Evolutionary conservation across 139 green algal species (phyloP), one percentile per base, ranked within the genome.

Genomic region (Chlamydomonas sphaeroides): DNA sequence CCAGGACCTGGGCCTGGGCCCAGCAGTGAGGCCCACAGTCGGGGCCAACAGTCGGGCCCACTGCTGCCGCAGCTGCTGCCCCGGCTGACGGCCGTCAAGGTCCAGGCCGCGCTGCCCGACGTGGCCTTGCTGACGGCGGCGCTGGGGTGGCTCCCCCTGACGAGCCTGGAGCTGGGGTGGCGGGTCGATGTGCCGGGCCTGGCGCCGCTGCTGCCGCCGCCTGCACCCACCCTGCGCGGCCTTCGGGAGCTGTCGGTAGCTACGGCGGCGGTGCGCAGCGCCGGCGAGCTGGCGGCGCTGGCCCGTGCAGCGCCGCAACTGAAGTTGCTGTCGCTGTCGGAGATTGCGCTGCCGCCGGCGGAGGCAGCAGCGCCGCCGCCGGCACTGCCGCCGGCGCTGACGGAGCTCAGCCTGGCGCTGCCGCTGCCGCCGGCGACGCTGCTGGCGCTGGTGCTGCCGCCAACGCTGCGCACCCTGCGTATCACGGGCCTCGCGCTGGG

Each of bases 111-210:
- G 33, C n/a, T 78, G 48, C 48, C 69, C 20, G 8, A 35, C 20
- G 26, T 78, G 33, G 20, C 23, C 32, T 1, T 1, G 18, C 69
- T 78, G 69, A 17, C 33, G 33, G 69, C n/a, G 32, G 49, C 35
- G 69, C 69, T 78, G 33, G 5, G 18, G 51, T 49, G 45, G 30
- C 69, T 78, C 28, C 48, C 32, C n/a, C 69, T 78, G 23, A 78
- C 69, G 33, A n/a, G 49, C 26, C 51, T 78, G 23, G 32, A 65
- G 23, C 69, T 78, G 41, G 69, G 69, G 1, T 45, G 32, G n/a
- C 69, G 69, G 2, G 35, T 53, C 26, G 69, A 33, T 3, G 48
- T 78, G n/a, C n/a, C 20, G 10, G 8, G 45, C n/a, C 28, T 78
- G 33, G 69, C 32, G 21, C 26, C 49, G n/a, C 20, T 78, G 32